phyloP scores from a whole-genome alignment of 129 eudicot genomes.

The Chrysanthemum lavandulifolium region DNA sequence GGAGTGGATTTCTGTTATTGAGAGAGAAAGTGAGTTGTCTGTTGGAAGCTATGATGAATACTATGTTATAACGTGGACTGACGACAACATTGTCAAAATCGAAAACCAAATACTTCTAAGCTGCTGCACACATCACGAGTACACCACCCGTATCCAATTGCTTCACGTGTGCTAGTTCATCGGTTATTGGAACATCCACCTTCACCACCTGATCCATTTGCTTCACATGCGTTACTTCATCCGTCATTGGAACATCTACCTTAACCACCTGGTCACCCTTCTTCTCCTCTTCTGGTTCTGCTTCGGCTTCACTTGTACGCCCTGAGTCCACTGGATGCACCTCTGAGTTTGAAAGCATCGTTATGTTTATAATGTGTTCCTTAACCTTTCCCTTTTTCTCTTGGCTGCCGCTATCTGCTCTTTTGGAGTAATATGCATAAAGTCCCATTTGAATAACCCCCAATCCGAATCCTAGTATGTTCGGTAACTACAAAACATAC shows the following conservation, averaged over 20 bases:
- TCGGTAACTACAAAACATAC: slow-evolving; percentile 56
- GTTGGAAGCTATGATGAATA: background rate
- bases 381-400: slow-evolving; percentile 29
- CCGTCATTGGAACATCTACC: background rate
- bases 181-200: too few relatives aligned
- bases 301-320: slow-evolving; percentile 25
- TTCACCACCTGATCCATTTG: too few relatives aligned
- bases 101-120: background rate
- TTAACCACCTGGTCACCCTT: background rate
- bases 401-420: slow-evolving; percentile 3
- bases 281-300: background rate
- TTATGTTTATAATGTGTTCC: slow-evolving; percentile 32
- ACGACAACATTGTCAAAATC: slow-evolving; percentile 8
- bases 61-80: background rate
- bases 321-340: slow-evolving; percentile 48
- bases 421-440: slow-evolving; percentile 47
- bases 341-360: slow-evolving; percentile 40
- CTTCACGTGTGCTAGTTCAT: background rate
- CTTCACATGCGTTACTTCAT: too few relatives aligned
- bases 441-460: slow-evolving; percentile 71
- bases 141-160: slow-evolving; percentile 13
- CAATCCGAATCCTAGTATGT: slow-evolving; percentile 61
- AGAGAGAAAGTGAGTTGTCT: slow-evolving; percentile 24
- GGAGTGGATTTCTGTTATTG: slow-evolving; percentile 27
- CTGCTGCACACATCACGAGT: slow-evolving; percentile 23